Conservation (phyloP, 2,329 filamentous ascomycete genomes). For the Penicillium vulpinum region DNA sequence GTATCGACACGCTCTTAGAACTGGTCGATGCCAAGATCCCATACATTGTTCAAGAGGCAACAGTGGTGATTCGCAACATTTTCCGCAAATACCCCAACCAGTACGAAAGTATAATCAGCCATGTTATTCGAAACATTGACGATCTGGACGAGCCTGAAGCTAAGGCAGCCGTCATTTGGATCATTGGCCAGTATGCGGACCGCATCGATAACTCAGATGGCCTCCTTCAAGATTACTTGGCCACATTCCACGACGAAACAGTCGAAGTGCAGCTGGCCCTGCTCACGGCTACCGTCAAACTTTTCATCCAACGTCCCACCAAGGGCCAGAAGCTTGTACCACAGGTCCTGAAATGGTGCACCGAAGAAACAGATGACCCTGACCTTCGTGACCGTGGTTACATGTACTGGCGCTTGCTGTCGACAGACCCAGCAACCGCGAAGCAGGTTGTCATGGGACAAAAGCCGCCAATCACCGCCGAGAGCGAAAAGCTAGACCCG, state of each 20-base stretch:
- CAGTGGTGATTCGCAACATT: constrained; percentile 97
- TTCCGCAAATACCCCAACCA: constrained; percentile 99
- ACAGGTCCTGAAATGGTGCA: constrained; percentile 96
- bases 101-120: constrained; percentile 96
- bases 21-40: constrained; percentile 97
- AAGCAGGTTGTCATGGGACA: constrained; percentile 94
- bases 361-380: constrained; percentile 98
- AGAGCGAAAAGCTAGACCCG: constrained; percentile 90
- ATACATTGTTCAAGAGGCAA: constrained; percentile 98
- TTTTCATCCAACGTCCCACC: constrained; percentile 95
- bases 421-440: constrained; percentile 83
- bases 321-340: constrained; percentile 92
- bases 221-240: constrained; percentile 90
- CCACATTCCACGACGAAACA: constrained; percentile 89
- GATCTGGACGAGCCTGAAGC: constrained; percentile 96
- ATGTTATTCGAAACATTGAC: constrained; percentile 92
- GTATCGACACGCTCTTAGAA: constrained; percentile 89
- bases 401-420: constrained; percentile 98
- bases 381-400: constrained; percentile 94
- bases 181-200: constrained; percentile 96
- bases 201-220: constrained; percentile 96
- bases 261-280: constrained; percentile 94
- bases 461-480: constrained; percentile 93
- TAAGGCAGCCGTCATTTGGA: constrained; percentile 98
- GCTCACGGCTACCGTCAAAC: constrained; percentile 92